phyloP scores from a whole-genome alignment of 768 basidiomycete species.

The Trametes cinnabarina region DNA sequence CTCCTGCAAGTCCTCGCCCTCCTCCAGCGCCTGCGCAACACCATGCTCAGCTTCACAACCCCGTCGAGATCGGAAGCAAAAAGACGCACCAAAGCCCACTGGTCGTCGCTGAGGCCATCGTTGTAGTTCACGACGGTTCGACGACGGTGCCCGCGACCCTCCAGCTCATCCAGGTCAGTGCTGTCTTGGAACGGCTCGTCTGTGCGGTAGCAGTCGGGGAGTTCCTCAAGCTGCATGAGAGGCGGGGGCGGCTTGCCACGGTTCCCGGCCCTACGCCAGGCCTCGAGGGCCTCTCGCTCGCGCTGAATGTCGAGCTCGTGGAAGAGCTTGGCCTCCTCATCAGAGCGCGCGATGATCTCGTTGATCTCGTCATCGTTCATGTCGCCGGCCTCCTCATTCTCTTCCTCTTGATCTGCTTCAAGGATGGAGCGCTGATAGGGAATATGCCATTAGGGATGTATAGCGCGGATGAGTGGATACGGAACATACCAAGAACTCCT shows the following conservation, averaged over 20 bases:
- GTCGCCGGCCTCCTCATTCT: conserved; percentile 85
- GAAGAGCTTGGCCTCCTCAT: conserved; percentile 76
- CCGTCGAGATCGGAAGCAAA: background rate
- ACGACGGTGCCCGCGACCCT: conserved; percentile 84
- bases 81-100: conserved; percentile 76
- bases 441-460: background rate
- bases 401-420: conserved; percentile 87
- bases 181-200: conserved; percentile 76
- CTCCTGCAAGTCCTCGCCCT: conserved; percentile 78
- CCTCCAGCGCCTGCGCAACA: conserved; percentile 61
- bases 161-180: conserved; percentile 56
- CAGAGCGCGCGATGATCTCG: conserved; percentile 82
- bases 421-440: conserved; percentile 75
- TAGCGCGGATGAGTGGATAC: background rate
- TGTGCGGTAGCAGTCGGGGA: conserved; percentile 88
- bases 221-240: conserved; percentile 83
- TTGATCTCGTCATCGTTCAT: conserved; percentile 96
- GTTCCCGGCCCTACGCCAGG: conserved; percentile 72
- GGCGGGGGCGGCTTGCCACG: conserved; percentile 73
- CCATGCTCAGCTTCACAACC: background rate
- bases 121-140: conserved; percentile 88
- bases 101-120: conserved; percentile 91
- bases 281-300: conserved; percentile 58
- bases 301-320: conserved; percentile 80
- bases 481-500: conserved; percentile 81